Percentiles rank a stretch among this genome's conserved stretches.
These are phyloP conservation scores for Sporothrix pallida DNA, from an alignment of 2,329 filamentous ascomycete genomes.

Conservation along the genomic window DNA sequence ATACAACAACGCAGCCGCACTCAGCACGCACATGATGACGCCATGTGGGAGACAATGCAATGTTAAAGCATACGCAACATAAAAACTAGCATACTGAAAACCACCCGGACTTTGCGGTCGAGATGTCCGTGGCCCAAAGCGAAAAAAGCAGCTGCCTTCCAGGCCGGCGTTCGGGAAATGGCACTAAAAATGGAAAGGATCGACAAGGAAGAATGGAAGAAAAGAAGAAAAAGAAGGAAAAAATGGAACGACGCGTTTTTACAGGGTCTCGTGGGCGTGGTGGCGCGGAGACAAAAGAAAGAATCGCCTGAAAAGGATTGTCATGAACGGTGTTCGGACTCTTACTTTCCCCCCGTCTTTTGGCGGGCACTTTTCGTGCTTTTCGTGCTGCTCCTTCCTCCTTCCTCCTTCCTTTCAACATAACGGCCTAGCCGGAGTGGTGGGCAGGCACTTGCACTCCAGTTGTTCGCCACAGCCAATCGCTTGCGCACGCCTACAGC, in stretches of 20 bases:
- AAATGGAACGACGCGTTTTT: not conserved
- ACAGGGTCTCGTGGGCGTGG: not conserved
- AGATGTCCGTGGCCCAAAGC: not conserved
- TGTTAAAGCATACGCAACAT: too few species aligned
- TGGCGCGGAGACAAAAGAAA: not conserved
- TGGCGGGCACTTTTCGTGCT: not conserved
- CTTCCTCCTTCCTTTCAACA: too few species aligned
- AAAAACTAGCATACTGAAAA: not conserved
- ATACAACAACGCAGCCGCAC: not conserved
- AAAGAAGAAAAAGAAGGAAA: not conserved
- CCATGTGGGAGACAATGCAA: not conserved
- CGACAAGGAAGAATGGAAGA: not conserved
- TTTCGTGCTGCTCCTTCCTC: too few species aligned
- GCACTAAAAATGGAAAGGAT: not conserved
- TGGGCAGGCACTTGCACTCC: not conserved
- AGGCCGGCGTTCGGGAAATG: too few species aligned
- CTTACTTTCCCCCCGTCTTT: not conserved
- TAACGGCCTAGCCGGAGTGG: not conserved
- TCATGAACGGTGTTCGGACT: conserved; percentile 1
- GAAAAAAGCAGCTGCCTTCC: too few species aligned
- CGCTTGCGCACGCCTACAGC: conserved; percentile 20
- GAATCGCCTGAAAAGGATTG: not conserved
- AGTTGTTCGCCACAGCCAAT: conserved; percentile 26
- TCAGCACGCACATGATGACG: conserved; percentile 4
- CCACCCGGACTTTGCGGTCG: conserved; percentile 28